Percentiles rank a stretch among this genome's conserved stretches.
These are phyloP conservation scores for Aschersonia sp. DNA, from an alignment of 2,329 filamentous ascomycete species.

Conservation along the genomic window DNA sequence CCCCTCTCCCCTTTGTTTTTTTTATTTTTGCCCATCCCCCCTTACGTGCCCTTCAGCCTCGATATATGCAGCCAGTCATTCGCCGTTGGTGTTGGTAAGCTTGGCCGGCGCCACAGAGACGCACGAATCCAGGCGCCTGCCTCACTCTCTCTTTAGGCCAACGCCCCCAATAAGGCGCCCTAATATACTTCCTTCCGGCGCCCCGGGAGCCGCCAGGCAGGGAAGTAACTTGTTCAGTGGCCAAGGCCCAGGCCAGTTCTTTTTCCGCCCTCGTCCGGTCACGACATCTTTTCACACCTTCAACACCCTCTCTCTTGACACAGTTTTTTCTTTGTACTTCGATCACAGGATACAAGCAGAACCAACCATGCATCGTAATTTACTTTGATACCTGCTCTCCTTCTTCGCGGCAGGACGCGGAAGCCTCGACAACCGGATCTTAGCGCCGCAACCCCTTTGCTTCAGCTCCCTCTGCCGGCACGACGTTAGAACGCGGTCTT, in stretches of 20 bases:
- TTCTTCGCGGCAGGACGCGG: constrained; percentile 4
- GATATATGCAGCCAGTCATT: background rate
- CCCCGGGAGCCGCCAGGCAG: constrained; percentile 5
- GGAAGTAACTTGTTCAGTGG: background rate
- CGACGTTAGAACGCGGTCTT: background rate
- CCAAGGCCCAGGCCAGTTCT: background rate
- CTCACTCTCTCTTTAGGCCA: background rate
- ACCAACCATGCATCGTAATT: constrained; percentile 6
- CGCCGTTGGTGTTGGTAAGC: background rate
- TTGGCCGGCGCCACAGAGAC: background rate
- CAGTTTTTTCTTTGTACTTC: constrained; percentile 2
- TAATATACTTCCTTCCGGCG: constrained; percentile 3
- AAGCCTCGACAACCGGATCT: constrained; percentile 4
- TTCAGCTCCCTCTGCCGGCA: background rate
- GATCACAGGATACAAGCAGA: constrained; percentile 1
- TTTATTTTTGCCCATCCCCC: background rate
- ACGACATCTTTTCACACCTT: constrained; percentile 3
- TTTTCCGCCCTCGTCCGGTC: constrained; percentile 3
- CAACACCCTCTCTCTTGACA: background rate
- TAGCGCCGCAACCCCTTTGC: constrained; percentile 3
- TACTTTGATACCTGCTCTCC: constrained; percentile 6
- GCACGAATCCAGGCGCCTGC: background rate
- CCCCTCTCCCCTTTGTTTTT: background rate
- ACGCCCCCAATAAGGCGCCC: constrained; percentile 1
- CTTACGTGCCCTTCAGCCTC: background rate